Base-by-base conservation (phyloP, 2,329 filamentous ascomycete genomes). In the Pseudocercospora fuligena region DNA sequence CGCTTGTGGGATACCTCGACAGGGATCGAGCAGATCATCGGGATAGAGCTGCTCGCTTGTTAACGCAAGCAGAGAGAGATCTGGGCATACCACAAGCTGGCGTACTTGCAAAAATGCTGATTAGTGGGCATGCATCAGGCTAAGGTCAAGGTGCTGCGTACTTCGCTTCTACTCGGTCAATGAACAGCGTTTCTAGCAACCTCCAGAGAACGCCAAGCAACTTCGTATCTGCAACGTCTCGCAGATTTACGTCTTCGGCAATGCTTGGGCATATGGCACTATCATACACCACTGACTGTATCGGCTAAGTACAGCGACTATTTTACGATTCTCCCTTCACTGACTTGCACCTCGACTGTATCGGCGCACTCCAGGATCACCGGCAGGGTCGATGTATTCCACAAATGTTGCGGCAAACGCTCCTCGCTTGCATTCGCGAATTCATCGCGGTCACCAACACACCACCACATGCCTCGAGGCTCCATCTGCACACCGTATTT, bases 391-490 rank as follows among this genome's bases (percentile, higher is more conserved):
- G 19, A 14, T 25, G 47, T 51, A 6, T 51, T 51, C 47, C 47
- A 51, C 47, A 21, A 12, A 21, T 25, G 19, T n/a, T 51, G 19
- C 19, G 47, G 47, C 19, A 51, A 23, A 51, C 47, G 47, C 19
- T 23, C 47, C 8, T 51, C 47, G 12, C 23, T 16, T 7, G 47
- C 47, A 21, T 21, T 21, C 47, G 5, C 47, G 11, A 51, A 25
- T 1, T 51, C 47, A 25, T 25, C 47, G 12, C 47, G 47, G 16
- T 51, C 47, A 8, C 60, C 64, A 8, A n/a, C 7, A 27, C 65
- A 66, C 65, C 65, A 66, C 65, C 65, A 66, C 54, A 60, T 51
- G 7, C 61, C 65, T 2, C 60, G 40, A 9, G 49, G 12, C 46
- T 31, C 54, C 31, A 66, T 27, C 5, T 47, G 27, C 2, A 64